Conservation (phyloP, 371 early-diverging fungal genomes). For the Phascolomyces articulosus region DNA sequence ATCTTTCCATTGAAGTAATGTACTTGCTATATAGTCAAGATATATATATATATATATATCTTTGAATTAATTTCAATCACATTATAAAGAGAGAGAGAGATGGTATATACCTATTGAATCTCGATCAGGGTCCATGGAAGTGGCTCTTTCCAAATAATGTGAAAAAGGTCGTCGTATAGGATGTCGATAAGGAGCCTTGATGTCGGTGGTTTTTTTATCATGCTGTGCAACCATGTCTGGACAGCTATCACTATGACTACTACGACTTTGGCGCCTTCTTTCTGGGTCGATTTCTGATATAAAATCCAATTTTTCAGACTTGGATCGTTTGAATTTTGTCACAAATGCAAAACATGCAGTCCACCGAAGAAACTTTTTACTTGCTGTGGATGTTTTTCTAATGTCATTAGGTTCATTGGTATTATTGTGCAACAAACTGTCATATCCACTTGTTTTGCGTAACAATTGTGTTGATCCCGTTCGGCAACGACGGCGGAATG, state of each 20-base stretch:
- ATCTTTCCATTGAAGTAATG: conserved; percentile 14
- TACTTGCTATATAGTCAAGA: not conserved
- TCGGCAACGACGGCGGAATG: conserved; percentile 6
- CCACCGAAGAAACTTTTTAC: conserved; percentile 20
- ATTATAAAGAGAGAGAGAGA: too few relatives aligned
- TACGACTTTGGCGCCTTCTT: not conserved
- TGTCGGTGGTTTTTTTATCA: conserved; percentile 2
- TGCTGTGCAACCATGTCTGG: not conserved
- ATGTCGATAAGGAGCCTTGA: too few relatives aligned
- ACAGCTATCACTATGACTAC: not conserved
- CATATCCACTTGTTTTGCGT: conserved; percentile 1
- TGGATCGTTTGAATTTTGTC: conserved; percentile 17
- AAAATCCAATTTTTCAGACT: conserved; percentile 5
- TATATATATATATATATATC: too few relatives aligned
- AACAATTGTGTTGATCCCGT: not conserved
- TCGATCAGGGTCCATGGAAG: not conserved
- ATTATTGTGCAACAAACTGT: conserved; percentile 1
- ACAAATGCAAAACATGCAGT: conserved; percentile 26
- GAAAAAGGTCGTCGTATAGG: conserved; percentile 12
- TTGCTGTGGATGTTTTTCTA: not conserved
- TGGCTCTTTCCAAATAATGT: conserved; percentile 1
- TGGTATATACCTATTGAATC: not conserved
- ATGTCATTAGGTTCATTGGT: not conserved
- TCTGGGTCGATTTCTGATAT: conserved; percentile 4
- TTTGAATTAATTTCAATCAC: too few relatives aligned